These are phyloP conservation scores for Staphylotrichum tortipilum DNA, from an alignment of 495 filamentous ascomycete genomes.

Conservation along the genomic window DNA sequence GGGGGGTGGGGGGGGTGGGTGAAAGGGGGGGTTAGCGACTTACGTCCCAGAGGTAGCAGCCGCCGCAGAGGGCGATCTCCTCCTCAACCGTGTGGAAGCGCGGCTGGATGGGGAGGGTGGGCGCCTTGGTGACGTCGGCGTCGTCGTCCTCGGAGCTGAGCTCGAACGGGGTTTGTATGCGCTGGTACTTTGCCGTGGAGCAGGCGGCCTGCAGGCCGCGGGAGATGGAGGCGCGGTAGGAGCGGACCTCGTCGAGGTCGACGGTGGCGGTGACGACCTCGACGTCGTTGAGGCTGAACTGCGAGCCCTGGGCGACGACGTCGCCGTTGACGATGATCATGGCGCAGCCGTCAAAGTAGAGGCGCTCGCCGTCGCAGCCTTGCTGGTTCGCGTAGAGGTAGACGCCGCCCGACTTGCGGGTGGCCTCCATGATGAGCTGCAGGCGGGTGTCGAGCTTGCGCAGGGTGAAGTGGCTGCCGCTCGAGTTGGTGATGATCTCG, in stretches of 20 bases:
- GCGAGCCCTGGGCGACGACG: constrained; percentile 56
- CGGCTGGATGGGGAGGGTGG: constrained; percentile 27
- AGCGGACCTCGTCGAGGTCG: constrained; percentile 68
- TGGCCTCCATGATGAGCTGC: constrained; percentile 67
- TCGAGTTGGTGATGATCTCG: constrained; percentile 73
- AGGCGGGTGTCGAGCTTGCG: constrained; percentile 69
- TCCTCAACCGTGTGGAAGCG: constrained; percentile 60
- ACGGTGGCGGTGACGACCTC: constrained; percentile 76
- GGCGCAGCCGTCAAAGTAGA: constrained; percentile 56
- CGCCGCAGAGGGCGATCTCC: constrained; percentile 63
- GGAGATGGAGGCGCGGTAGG: constrained; percentile 42
- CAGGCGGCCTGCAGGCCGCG: constrained; percentile 50
- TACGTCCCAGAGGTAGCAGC: constrained; percentile 72
- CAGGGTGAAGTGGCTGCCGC: constrained; percentile 60
- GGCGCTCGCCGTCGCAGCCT: constrained; percentile 62
- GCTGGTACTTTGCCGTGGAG: constrained; percentile 28
- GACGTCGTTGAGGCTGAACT: constrained; percentile 73
- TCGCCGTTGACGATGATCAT: constrained; percentile 71
- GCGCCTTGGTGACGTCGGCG: constrained; percentile 19
- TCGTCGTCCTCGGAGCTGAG: constrained; percentile 32
- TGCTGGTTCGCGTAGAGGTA: constrained; percentile 61
- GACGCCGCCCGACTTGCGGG: constrained; percentile 64
- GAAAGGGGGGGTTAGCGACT: not conserved
- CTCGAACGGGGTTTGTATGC: constrained; percentile 33
- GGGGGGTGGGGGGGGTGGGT: too few relatives aligned